Evolutionary conservation across 179 eudicot species (phyloP), one percentile per base, ranked within the genome.

Genomic region (Nepenthes alata): DNA sequence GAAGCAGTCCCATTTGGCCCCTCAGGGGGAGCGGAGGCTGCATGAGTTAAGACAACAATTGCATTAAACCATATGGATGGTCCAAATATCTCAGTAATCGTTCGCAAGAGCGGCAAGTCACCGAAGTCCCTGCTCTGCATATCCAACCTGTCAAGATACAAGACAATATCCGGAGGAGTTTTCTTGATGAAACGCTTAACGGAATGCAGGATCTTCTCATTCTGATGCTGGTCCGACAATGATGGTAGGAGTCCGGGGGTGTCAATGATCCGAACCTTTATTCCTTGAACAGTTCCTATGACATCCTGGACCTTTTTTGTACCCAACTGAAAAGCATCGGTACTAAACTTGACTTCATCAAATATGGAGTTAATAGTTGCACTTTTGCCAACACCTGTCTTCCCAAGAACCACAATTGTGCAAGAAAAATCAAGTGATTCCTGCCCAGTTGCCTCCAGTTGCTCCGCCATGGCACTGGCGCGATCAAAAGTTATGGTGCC

Each of bases 21-120:
- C 47, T 93, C 99, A 14, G 99, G 97, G 8, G 99, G 99, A 47
- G 99, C 99, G 39, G 99, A 89, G 51, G 94, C 99, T 55, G 99
- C 99, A 77, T 93, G 99, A 62, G 99, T 89, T 68, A 93, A 70
- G 65, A 90, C 99, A 51, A 93, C 99, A 56, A 90, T 90, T 3
- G 99, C 99, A 66, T 90, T 93, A 67, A 90, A 90, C 99, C 99
- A 93, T 59, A 89, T 93, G 6, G 87, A 83, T 1, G 90, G 91
- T 56, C 99, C 97, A 71, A 93, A 89, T 55, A 80, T 75, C 9
- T 85, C 91, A 3, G 95, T 93, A 51, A 93, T 85, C 1, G 98
- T 89, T 60, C 84, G 77, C 80, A 93, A 68, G 35, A 87, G 68
- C 6, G 97, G 96, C 88, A 85, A 82, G 62, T 93, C 99, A 75